These are phyloP conservation scores for Penstemon davidsonii DNA, from an alignment of 257 asterid genomes.

Conservation along the genomic window DNA sequence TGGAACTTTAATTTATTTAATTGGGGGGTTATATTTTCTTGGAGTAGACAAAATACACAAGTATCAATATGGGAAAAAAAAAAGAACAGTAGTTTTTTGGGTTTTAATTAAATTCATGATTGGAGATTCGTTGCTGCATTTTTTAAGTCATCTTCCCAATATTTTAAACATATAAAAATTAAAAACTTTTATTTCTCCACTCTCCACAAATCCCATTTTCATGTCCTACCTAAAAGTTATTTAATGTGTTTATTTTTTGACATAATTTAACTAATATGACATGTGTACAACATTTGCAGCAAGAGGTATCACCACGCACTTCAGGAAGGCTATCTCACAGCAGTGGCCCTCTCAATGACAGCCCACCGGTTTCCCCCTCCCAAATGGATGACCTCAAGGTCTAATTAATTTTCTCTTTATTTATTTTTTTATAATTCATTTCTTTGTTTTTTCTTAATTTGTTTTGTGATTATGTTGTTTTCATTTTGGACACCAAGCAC, in stretches of 20 bases:
- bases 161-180: constrained; percentile 14
- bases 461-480: constrained; percentile 23
- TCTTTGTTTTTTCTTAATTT: neutral
- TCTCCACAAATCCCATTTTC: neutral
- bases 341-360: constrained; percentile 93
- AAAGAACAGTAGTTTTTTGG: constrained; percentile 22
- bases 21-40: constrained; percentile 33
- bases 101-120: constrained; percentile 19
- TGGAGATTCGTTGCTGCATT: constrained; percentile 24
- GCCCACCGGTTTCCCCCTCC: constrained; percentile 94
- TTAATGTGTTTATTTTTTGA: neutral
- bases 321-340: constrained; percentile 97
- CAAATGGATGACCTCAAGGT: constrained; percentile 89
- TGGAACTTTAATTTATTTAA: constrained; percentile 37
- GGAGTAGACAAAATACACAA: constrained; percentile 24
- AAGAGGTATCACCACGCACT: constrained; percentile 97
- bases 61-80: constrained; percentile 7
- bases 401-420: neutral
- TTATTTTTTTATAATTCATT: neutral
- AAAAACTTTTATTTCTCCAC: constrained; percentile 13
- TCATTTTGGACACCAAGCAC: constrained; percentile 39
- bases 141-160: constrained; percentile 12
- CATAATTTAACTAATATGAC: constrained; percentile 2
- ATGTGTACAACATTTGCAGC: constrained; percentile 52
- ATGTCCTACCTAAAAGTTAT: neutral